A percentile compares a stretch with the other conserved stretches of the same genome.
phyloP scores from a whole-genome alignment of 352 stramenopile species.

The Pythium pyrilobum region DNA sequence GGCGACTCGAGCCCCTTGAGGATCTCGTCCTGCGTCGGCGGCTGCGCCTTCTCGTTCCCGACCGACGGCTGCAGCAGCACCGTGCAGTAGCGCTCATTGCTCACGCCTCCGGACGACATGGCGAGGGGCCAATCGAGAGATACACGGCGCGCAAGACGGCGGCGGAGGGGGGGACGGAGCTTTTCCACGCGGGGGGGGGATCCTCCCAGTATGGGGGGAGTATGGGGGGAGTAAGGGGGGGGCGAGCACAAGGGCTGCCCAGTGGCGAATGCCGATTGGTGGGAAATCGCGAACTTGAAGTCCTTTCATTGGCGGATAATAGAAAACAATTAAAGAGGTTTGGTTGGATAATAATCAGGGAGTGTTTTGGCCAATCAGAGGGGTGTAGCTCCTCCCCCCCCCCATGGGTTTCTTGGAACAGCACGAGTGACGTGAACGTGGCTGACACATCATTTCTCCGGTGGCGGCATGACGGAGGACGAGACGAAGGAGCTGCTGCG shows the following conservation, averaged over 20 bases:
- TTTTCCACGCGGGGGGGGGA: not conserved
- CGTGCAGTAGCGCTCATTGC: conserved; percentile 85
- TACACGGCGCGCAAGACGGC: not conserved
- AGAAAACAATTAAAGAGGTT: not conserved
- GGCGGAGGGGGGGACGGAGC: not conserved
- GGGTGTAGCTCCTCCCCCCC: not conserved
- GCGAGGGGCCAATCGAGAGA: not conserved
- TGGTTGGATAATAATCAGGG: not conserved
- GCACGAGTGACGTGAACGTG: not conserved
- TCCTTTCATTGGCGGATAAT: not conserved
- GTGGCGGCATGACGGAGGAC: conserved; percentile 25
- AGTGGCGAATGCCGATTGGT: conserved; percentile 9
- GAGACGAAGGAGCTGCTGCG: conserved; percentile 64
- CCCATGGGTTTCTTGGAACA: not conserved
- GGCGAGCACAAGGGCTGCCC: not conserved
- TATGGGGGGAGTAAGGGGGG: not conserved
- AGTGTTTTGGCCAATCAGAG: not conserved
- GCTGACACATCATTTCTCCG: no score
- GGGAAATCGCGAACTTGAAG: not conserved
- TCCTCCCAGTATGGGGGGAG: not conserved
- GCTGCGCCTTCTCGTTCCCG: conserved; percentile 49
- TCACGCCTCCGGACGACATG: conserved; percentile 45
- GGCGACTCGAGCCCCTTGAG: conserved; percentile 96
- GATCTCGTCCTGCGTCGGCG: conserved; percentile 93
- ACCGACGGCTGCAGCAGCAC: conserved; percentile 63